Base-by-base conservation (phyloP, 768 basidiomycete species). In the Termitomyces sp. region DNA sequence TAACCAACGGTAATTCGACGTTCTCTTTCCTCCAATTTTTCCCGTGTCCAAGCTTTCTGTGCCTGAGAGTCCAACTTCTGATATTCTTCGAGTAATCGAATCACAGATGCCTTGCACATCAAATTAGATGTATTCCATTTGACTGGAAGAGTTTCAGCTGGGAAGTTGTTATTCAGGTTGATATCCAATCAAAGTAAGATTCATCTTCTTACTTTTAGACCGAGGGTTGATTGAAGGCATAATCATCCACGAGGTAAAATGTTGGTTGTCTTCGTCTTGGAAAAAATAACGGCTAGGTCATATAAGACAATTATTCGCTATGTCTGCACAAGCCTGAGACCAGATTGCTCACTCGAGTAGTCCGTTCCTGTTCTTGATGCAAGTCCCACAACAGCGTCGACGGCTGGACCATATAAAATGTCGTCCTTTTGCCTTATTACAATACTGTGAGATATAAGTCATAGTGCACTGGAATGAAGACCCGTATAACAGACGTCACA, bases 311-410 rank as follows among this genome's bases (percentile, higher is more conserved):
- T 49, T 15, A 22, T 40, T 37, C 2, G 2, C 10, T 17, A 24
- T 48, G 21, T n/a, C 10, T 2, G 9, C 22, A 37, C 19, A n/a
- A 21, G 19, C 21, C 10, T 21, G 10, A 42, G 11, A 34, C 8
- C 8, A 22, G 2, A 28, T 11, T 3, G 5, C 44, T 46, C 51
- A 53, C 53, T 3, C 1, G 21, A 35, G 9, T 0, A 45, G 22
- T 6, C 51, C 51, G 15, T 52, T 43, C 30, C 32, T 32, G 7
- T 19, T 2, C 2, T 14, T 15, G 53, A 60, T 26, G 45, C 61
- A 62, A n/a, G 21, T 28, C 26, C 45, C 30, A 47, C 61, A 62
- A 42, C 35, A 48, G 10, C 54, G n/a, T n/a, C 55, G 51, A 11
- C 51, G 56, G 34, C 15, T 32, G 1, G 54, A 57, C 61, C 59